Evolutionary conservation across 306 rosid species (phyloP).

Genomic region (Abrus precatorius): DNA sequence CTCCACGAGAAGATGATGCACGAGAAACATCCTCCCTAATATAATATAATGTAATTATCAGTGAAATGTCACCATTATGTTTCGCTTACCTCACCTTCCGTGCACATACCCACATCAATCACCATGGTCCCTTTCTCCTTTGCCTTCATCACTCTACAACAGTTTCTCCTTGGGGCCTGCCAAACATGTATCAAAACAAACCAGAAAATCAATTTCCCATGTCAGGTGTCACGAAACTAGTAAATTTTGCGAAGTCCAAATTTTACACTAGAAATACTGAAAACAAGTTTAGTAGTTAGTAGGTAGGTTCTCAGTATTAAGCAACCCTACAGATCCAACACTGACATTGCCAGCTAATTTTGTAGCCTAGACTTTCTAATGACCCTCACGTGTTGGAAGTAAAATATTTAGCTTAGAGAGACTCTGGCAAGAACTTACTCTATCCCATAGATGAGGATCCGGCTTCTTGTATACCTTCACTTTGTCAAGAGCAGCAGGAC

Average conservation of each 20-base stretch:
- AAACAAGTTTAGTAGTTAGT: neutral
- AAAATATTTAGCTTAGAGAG: neutral
- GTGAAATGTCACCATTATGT: conserved; percentile 42
- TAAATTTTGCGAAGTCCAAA: neutral
- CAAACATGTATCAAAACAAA: conserved; percentile 31
- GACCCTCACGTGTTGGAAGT: neutral
- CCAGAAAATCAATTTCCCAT: conserved; percentile 35
- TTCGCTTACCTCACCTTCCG: conserved; percentile 80
- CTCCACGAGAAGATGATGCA: conserved; percentile 29
- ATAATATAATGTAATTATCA: conserved; percentile 29
- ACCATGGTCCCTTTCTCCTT: conserved; percentile 67
- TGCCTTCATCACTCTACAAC: conserved; percentile 77
- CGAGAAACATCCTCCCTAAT: conserved; percentile 37
- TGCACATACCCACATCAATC: conserved; percentile 81
- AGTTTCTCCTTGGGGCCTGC: conserved; percentile 97
- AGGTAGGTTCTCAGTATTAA: neutral
- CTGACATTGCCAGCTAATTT: neutral
- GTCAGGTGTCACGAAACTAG: conserved; percentile 1
- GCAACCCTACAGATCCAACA: neutral
- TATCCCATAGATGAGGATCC: conserved; percentile 85
- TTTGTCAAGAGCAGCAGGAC: conserved; percentile 65
- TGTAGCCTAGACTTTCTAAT: neutral
- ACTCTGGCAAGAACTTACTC: conserved; percentile 67
- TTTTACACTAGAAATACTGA: conserved; percentile 18
- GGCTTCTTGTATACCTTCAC: conserved; percentile 81